Conservation (phyloP, 2,329 filamentous ascomycete genomes). For the Neocatenulostroma microsporum region DNA sequence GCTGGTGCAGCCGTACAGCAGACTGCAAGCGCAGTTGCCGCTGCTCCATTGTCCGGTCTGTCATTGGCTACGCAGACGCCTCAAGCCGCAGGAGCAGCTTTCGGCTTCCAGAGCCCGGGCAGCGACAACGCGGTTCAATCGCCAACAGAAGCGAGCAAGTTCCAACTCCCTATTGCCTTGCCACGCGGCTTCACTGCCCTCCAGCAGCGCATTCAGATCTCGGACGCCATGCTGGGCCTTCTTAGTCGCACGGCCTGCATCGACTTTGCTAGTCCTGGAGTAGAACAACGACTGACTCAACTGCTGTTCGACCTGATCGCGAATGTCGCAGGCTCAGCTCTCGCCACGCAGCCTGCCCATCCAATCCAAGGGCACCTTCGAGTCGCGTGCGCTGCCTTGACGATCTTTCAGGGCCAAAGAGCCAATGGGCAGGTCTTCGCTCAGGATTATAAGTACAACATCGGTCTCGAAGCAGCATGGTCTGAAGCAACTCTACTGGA, state of each 20-base stretch:
- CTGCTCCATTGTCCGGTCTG: no score
- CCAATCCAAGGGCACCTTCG: constrained; percentile 25
- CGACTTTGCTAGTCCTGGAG: constrained; percentile 25
- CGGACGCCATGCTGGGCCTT: constrained; percentile 21
- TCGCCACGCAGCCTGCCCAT: constrained; percentile 15
- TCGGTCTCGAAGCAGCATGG: constrained; percentile 27
- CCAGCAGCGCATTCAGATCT: constrained; percentile 21
- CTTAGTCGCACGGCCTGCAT: constrained; percentile 28
- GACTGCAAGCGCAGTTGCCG: background rate
- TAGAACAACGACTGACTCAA: constrained; percentile 23
- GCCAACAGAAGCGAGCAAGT: constrained; percentile 3
- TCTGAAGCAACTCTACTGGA: constrained; percentile 24
- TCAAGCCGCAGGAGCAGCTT: background rate
- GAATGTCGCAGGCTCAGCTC: constrained; percentile 15
- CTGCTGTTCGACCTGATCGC: constrained; percentile 26
- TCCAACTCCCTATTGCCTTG: constrained; percentile 23
- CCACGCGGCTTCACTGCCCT: constrained; percentile 27
- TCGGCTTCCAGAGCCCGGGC: constrained; percentile 1
- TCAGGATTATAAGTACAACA: constrained; percentile 21
- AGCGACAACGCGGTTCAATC: background rate
- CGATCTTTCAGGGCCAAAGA: constrained; percentile 26
- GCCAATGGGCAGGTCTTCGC: constrained; percentile 23
- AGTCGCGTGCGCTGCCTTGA: constrained; percentile 26
- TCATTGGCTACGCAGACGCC: no score
- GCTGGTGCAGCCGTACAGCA: constrained; percentile 5